Evolutionary conservation across 352 stramenopile species (phyloP).

Genomic region (Phytophthora multivora): DNA sequence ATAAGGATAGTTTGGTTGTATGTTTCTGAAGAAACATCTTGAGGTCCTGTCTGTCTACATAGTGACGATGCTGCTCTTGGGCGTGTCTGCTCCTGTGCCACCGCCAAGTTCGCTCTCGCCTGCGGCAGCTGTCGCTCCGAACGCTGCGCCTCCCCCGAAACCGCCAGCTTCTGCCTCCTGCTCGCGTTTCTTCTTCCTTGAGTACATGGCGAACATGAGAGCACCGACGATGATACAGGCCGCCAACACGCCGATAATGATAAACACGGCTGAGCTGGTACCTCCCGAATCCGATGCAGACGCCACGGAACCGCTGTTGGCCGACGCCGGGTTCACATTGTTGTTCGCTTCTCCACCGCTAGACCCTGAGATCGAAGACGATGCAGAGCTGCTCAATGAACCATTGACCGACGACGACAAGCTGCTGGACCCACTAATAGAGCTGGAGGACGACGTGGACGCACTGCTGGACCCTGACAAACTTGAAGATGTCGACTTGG

Average conservation of each 20-base stretch:
- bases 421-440: constrained; percentile 10
- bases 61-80: constrained; percentile 79
- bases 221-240: constrained; percentile 67
- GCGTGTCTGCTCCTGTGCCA: constrained; percentile 51
- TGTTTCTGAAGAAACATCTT: constrained; percentile 22
- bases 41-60: constrained; percentile 54
- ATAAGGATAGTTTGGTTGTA: constrained; percentile 41
- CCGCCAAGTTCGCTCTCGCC: constrained; percentile 26
- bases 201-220: constrained; percentile 76
- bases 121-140: constrained; percentile 30
- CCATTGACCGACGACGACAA: constrained; percentile 25
- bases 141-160: constrained; percentile 49
- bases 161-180: constrained; percentile 51
- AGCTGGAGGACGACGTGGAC: constrained; percentile 12
- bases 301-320: constrained; percentile 31
- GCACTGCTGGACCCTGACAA: constrained; percentile 15
- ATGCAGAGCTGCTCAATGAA: constrained; percentile 22
- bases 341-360: constrained; percentile 6
- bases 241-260: constrained; percentile 68
- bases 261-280: constrained; percentile 63
- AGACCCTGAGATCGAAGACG: constrained; percentile 13
- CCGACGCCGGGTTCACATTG: constrained; percentile 14
- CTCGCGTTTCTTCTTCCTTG: constrained; percentile 72
- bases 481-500: constrained; percentile 12
- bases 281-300: constrained; percentile 33